Base-by-base conservation (phyloP, 805 yeast species). In the Metschnikowia proteae region DNA sequence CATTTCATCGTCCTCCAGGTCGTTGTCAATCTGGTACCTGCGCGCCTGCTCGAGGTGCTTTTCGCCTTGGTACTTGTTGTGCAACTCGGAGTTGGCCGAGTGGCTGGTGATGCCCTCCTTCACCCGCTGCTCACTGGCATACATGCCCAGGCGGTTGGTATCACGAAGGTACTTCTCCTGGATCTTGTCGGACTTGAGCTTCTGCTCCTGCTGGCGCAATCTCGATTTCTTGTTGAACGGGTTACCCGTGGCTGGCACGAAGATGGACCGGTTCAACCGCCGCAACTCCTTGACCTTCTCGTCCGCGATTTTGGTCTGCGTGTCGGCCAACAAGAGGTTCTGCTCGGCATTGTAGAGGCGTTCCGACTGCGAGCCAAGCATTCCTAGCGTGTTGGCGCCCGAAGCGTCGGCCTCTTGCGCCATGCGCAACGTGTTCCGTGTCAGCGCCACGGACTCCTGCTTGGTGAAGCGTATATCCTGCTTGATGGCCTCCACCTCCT, bases 331-430 rank as follows among this genome's bases (percentile, higher is more conserved):
- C 46, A 86, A 80, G 56, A 92, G 71, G 55, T 84, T 84, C 55
- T 81, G 80, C 63, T 94, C 97, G 22, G 91, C 83, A 60, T 81
- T 82, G 64, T 85, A 87, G 54, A 94, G 73, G 43, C 88, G 76
- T 63, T 90, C 97, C 49, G 94, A 83, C 66, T 94, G 98, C n/a
- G 91, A 80, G 26, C 99, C 99, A 43, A 94, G 76, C 81, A 88
- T 81, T 28, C 97, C 97, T 53, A 92, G 68, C 0, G 97, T 86
- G 63, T 92, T 91, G 17, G 73, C 65, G 11, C 70, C 77, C 10
- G 71, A 64, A 4, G 75, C 75, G 48, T 73, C 76, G 8, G 78
- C 76, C 55, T 73, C 76, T 52, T 72, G 74, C 3, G 76, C 78
- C 76, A 73, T 73, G 50, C 73, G 59, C 51, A 94, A 68, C 1